Evolutionary conservation across 805 yeast species (phyloP).

Genomic region (Yamadazyma insecticola): DNA sequence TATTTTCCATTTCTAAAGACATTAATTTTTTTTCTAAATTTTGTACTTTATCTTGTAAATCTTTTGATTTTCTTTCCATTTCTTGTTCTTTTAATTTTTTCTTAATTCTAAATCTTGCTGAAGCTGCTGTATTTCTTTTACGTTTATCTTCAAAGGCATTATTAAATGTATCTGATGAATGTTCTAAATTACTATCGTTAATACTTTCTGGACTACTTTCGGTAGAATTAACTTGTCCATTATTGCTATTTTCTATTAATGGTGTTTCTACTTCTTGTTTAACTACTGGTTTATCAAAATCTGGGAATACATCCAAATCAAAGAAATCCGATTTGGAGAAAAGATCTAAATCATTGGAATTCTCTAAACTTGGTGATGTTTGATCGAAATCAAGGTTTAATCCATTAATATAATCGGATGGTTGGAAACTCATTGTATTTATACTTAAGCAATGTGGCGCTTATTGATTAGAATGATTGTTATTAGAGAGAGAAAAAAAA

Average conservation of each 20-base stretch:
- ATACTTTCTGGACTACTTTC: slow-evolving; percentile 1
- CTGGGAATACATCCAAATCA: slow-evolving; percentile 38
- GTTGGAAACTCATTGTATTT: slow-evolving; percentile 38
- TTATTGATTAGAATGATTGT: too few species aligned
- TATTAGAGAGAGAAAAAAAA: too few species aligned
- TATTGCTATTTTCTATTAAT: not conserved
- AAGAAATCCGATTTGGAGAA: slow-evolving; percentile 37
- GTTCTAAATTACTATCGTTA: not conserved
- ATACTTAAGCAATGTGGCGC: too few species aligned
- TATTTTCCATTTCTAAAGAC: slow-evolving; percentile 91
- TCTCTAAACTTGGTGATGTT: slow-evolving; percentile 6
- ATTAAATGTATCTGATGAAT: too few species aligned
- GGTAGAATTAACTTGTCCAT: not conserved
- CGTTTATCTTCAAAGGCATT: slow-evolving; percentile 64
- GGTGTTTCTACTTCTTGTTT: slow-evolving; percentile 1
- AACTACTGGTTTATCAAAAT: too few species aligned
- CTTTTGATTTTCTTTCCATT: slow-evolving; percentile 72
- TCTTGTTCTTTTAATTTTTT: slow-evolving; percentile 91
- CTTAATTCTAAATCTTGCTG: slow-evolving; percentile 88
- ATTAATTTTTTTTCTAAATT: slow-evolving; percentile 68
- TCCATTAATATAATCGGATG: slow-evolving; percentile 36
- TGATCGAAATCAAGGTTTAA: slow-evolving; percentile 34
- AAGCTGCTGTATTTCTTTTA: slow-evolving; percentile 87
- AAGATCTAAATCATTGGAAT: slow-evolving; percentile 30
- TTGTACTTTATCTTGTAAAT: slow-evolving; percentile 62